Evolutionary conservation across 2,329 filamentous ascomycete genomes (phyloP), one percentile per base, ranked within the genome.

Genomic region (Lachnellula hyalina): DNA sequence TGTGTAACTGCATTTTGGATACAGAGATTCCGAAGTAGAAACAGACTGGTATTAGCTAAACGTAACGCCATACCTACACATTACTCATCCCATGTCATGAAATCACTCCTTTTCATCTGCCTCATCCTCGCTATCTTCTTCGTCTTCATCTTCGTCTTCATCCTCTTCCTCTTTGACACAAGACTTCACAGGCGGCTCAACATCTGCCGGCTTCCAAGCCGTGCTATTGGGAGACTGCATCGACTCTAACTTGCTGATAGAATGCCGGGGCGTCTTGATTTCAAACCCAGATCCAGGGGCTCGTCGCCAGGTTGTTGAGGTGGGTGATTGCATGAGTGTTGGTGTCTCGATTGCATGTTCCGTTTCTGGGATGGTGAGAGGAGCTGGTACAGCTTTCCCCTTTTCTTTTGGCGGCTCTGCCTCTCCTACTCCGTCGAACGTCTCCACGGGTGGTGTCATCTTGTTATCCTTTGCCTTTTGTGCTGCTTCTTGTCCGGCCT

Each of bases 401-500:
- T 36, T 35, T 12, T 51, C 47, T 46, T 49, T 49, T 41, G 49
- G 48, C 14, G 42, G 42, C 23, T 62, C 58, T 40, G 61, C 56
- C 44, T 63, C 55, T 21, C 59, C 63, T 42, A 59, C 55, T 28
- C 55, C 61, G 41, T 36, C 55, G n/a, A 63, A 54, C 15, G 57
- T 57, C 47, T 64, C 49, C 3, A 57, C 47, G 14, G 50, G 17
- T 3, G 35, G 51, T 12, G 62, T 66, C 52, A 83, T 74, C 53
- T 77, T 77, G 61, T 78, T 72, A 62, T 84, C 76, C 72, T 85
- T 85, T 49, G 83, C 83, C 70, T 81, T 85, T 63, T 78, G 73
- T 0, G 83, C 84, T 48, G 80, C 84, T 68, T 90, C 86, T 64
- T 89, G 79, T 42, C 82, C 83, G 49, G 84, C 75, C 64, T 77